phyloP scores from a whole-genome alignment of 768 basidiomycete genomes.

The Imleria badia region DNA sequence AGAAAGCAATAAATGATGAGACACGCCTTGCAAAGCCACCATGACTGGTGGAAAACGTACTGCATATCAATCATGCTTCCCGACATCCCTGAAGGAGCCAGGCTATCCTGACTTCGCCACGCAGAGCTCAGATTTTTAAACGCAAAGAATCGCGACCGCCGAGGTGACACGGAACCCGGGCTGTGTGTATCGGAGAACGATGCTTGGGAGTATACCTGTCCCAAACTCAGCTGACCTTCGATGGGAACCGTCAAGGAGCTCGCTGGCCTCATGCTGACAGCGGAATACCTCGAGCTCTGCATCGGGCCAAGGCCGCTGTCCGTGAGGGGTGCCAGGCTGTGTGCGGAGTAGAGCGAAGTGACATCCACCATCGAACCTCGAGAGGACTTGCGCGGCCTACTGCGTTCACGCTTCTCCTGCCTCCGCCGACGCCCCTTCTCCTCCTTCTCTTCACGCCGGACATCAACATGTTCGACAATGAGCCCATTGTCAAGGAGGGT shows the following conservation, averaged over 20 bases:
- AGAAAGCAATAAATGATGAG: conserved; percentile 8
- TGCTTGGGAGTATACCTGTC: conserved; percentile 70
- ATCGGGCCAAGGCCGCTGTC: conserved; percentile 58
- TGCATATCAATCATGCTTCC: conserved; percentile 95
- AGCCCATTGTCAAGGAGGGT: conserved; percentile 86
- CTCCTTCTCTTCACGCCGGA: conserved; percentile 76
- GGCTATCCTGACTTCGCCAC: conserved; percentile 78
- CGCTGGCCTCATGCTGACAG: conserved; percentile 54
- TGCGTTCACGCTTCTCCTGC: conserved; percentile 60
- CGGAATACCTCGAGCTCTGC: conserved; percentile 62
- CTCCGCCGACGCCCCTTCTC: conserved; percentile 66
- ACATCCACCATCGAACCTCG: conserved; percentile 70
- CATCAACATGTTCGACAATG: conserved; percentile 85
- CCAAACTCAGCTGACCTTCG: conserved; percentile 57
- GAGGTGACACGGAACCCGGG: conserved; percentile 62
- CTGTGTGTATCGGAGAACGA: conserved; percentile 83
- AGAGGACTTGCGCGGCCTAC: conserved; percentile 68
- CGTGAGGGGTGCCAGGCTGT: conserved; percentile 52
- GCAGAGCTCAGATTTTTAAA: conserved; percentile 68
- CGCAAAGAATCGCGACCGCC: conserved; percentile 76
- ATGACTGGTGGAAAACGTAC: conserved; percentile 43
- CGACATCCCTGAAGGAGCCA: conserved; percentile 77
- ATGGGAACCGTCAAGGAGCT: conserved; percentile 61
- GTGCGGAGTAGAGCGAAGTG: conserved; percentile 68
- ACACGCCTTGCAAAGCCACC: not conserved